Conservation (phyloP, 2,329 filamentous ascomycete species). For the Fusarium sp. region DNA sequence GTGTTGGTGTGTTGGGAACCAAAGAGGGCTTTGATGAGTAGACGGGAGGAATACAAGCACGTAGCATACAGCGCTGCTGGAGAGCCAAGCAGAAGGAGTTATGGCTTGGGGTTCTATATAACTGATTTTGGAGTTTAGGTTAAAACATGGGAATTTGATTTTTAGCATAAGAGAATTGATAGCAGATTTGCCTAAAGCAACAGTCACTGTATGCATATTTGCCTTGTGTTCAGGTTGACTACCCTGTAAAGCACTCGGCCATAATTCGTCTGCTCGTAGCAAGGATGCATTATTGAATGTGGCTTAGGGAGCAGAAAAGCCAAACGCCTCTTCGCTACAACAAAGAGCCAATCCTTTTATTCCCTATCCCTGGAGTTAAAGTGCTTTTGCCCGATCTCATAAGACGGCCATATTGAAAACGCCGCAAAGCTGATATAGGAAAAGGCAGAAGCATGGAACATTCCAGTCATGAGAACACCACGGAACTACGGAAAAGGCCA, state of each 20-base stretch:
- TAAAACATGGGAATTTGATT: constrained; percentile 31
- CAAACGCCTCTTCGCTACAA: background rate
- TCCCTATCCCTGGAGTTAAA: background rate
- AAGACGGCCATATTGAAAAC: background rate
- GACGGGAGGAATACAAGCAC: background rate
- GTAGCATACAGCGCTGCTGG: constrained; percentile 13
- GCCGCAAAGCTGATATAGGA: background rate
- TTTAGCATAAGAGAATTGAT: constrained; percentile 15
- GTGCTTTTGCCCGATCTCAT: background rate
- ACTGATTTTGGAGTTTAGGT: constrained; percentile 38
- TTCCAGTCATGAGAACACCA: constrained; percentile 34
- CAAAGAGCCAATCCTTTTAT: background rate
- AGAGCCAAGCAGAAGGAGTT: constrained; percentile 32
- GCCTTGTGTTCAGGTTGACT: background rate
- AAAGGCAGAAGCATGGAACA: constrained; percentile 21
- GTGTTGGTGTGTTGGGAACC: constrained; percentile 60
- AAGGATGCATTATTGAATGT: background rate
- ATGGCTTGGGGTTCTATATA: constrained; percentile 25
- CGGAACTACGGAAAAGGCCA: constrained; percentile 15
- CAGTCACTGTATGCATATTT: background rate
- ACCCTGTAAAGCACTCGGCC: background rate
- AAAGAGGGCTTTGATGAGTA: constrained; percentile 52
- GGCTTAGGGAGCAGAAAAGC: background rate
- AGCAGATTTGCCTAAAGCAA: background rate
- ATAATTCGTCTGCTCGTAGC: background rate